These are phyloP conservation scores for Eucommia ulmoides DNA, from an alignment of 257 asterid species.

Conservation along the genomic window DNA sequence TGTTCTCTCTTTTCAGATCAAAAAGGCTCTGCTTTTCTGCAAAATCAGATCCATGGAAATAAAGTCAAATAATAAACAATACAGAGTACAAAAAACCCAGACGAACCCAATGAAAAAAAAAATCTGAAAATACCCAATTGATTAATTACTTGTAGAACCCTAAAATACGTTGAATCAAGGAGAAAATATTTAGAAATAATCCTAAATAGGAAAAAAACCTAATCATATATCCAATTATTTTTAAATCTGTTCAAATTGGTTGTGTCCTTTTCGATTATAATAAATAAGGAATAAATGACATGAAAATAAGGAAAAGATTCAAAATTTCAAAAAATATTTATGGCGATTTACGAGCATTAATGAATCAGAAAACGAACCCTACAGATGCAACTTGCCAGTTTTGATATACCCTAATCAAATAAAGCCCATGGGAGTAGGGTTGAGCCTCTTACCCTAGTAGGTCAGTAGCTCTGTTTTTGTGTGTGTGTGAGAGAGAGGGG, in stretches of 20 bases:
- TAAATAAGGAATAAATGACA: too few species aligned
- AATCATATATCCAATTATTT: background rate
- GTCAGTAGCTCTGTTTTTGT: background rate
- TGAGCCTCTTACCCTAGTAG: background rate
- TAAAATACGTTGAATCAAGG: too few species aligned
- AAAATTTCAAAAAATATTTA: background rate
- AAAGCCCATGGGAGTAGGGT: background rate
- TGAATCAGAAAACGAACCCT: background rate
- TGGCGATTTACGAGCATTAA: background rate
- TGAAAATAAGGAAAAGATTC: background rate
- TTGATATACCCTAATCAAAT: background rate
- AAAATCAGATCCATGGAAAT: slow-evolving; percentile 7
- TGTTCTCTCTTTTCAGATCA: slow-evolving; percentile 8
- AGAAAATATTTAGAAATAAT: too few species aligned
- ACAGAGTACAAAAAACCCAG: background rate
- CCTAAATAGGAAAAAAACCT: too few species aligned
- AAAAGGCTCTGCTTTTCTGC: slow-evolving; percentile 10
- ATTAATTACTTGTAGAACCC: background rate
- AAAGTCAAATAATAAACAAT: slow-evolving; percentile 11
- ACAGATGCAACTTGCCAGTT: background rate
- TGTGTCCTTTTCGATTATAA: too few species aligned
- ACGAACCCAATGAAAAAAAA: too few species aligned
- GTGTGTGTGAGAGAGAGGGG: background rate
- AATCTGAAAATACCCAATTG: background rate
- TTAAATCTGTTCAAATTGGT: too few species aligned